Percentiles rank a stretch among this genome's conserved stretches.
These are phyloP conservation scores for Capronia epimyces DNA, from an alignment of 2,329 filamentous ascomycete genomes.

Conservation along the genomic window DNA sequence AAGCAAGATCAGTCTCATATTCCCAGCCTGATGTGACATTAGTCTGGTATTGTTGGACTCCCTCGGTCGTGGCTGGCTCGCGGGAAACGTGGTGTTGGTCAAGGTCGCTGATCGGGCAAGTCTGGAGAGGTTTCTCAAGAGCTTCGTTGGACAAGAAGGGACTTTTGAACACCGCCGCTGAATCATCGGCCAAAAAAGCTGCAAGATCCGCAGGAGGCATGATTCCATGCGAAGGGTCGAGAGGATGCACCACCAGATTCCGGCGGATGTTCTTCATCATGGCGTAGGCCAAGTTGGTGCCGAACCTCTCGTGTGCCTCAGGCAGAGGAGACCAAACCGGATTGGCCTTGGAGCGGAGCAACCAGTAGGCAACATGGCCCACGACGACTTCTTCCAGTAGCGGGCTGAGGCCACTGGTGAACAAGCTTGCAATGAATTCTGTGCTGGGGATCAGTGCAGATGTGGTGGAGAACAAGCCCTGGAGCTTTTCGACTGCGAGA, in stretches of 20 bases:
- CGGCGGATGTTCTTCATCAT: background rate
- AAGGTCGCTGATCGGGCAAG: no score
- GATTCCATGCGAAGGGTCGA: background rate
- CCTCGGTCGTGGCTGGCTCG: background rate
- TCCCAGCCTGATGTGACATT: background rate
- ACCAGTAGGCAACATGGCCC: background rate
- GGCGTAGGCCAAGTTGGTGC: background rate
- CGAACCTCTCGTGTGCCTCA: background rate
- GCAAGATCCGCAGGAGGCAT: background rate
- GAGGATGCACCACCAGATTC: background rate
- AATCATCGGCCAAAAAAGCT: no score
- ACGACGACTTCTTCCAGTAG: background rate
- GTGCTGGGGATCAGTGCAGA: constrained; percentile 2
- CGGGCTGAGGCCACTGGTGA: background rate
- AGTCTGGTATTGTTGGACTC: background rate
- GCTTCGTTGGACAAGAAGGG: no score
- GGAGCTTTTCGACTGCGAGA: constrained; percentile 5
- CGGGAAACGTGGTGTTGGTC: background rate
- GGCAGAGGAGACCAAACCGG: background rate
- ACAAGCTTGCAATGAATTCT: constrained; percentile 1
- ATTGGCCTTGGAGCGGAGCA: background rate
- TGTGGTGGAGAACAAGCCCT: constrained; percentile 3
- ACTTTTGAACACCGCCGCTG: no score
- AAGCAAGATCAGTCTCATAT: no score
- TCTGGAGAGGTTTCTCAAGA: no score